Evolutionary conservation across 306 rosid species (phyloP).

Genomic region (Abrus precatorius): DNA sequence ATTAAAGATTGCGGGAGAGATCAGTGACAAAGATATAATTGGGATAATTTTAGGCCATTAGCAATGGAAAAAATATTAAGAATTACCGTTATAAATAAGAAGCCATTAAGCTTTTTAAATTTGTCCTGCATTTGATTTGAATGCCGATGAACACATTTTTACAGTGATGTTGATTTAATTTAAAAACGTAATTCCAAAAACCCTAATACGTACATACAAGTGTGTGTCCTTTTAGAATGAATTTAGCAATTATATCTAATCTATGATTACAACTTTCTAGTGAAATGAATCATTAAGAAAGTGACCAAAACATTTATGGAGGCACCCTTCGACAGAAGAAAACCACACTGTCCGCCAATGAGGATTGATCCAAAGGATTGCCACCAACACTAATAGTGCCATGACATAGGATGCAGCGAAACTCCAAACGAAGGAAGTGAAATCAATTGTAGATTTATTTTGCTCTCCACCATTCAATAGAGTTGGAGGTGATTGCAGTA

Average conservation of each 20-base stretch:
- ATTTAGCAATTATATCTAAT: not conserved
- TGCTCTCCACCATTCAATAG: not conserved
- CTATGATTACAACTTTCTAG: not conserved
- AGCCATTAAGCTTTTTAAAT: too few relatives aligned
- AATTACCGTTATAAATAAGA: too few relatives aligned
- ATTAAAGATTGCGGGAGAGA: too few relatives aligned
- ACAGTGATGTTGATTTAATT: not conserved
- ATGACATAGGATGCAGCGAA: constrained; percentile 18
- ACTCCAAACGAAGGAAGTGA: constrained; percentile 18
- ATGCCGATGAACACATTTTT: not conserved
- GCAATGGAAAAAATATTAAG: too few relatives aligned
- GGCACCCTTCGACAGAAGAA: constrained; percentile 1
- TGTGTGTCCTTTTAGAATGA: not conserved
- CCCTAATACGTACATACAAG: not conserved
- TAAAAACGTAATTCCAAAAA: not conserved
- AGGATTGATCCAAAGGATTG: constrained; percentile 37
- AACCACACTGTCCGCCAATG: constrained; percentile 22
- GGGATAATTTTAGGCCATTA: too few relatives aligned
- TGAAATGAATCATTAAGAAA: not conserved
- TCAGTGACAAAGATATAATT: too few relatives aligned
- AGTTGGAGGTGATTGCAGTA: not conserved
- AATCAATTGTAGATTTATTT: constrained; percentile 6
- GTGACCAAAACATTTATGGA: constrained; percentile 24
- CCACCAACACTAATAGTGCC: not conserved
- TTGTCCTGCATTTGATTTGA: too few relatives aligned